A percentile compares a stretch with the other conserved stretches of the same genome.
Evolutionary conservation across 139 green algal species (phyloP).

Genomic region (Tetradesmus obliquus): DNA sequence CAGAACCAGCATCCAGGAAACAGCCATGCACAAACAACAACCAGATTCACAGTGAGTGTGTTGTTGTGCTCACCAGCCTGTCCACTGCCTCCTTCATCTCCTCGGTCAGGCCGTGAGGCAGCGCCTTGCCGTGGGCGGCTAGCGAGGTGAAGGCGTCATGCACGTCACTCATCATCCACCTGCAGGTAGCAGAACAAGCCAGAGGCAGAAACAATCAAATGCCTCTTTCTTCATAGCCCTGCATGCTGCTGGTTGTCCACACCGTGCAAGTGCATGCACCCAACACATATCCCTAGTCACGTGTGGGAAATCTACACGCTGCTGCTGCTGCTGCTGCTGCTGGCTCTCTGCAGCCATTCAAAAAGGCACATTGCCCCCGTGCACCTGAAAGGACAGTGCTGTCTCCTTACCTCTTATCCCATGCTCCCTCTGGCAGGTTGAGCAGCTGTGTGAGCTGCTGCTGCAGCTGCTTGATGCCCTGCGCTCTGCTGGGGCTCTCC

Average conservation of each 20-base stretch:
- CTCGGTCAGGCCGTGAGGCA: slow-evolving; percentile 50
- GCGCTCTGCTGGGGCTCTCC: neutral
- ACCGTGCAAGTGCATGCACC: too few species aligned
- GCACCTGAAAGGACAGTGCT: too few species aligned
- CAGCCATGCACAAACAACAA: too few species aligned
- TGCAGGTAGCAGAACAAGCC: neutral
- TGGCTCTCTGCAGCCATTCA: too few species aligned
- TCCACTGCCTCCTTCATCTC: slow-evolving; percentile 46
- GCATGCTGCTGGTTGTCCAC: neutral
- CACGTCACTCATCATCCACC: slow-evolving; percentile 58
- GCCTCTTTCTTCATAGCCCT: neutral
- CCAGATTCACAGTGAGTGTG: neutral
- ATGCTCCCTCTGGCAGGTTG: slow-evolving; percentile 46
- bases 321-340: too few species aligned
- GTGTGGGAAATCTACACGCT: too few species aligned
- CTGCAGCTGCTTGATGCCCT: slow-evolving; percentile 42
- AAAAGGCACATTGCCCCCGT: too few species aligned
- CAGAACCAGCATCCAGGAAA: too few species aligned
- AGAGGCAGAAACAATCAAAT: neutral
- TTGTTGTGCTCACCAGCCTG: slow-evolving; percentile 43
- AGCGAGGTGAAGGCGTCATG: slow-evolving; percentile 74
- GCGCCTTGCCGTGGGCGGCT: slow-evolving; percentile 66
- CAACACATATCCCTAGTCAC: too few species aligned
- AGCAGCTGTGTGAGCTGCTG: slow-evolving; percentile 42
- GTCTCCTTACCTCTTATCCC: slow-evolving; percentile 19